Evolutionary conservation across 331 rosid genomes (phyloP).

Genomic region (Acacia concinna): DNA sequence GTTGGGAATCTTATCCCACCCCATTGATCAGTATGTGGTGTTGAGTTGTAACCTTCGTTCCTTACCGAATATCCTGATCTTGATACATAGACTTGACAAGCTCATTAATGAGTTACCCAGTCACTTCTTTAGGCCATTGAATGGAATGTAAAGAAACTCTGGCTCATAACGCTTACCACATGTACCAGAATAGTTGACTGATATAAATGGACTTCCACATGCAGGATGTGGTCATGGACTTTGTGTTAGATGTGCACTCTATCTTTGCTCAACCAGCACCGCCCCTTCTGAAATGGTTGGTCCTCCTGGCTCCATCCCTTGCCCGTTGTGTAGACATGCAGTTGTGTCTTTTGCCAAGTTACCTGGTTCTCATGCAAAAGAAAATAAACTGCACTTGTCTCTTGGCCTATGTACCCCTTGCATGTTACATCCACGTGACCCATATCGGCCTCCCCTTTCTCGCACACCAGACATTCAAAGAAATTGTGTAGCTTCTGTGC

Average conservation of each 20-base stretch:
- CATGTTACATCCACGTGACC: constrained; percentile 69
- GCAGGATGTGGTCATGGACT: constrained; percentile 92
- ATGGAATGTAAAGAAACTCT: neutral
- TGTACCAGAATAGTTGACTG: constrained; percentile 10
- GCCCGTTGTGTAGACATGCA: constrained; percentile 88
- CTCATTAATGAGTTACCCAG: neutral
- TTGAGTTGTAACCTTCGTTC: neutral
- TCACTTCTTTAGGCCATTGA: neutral
- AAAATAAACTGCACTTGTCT: constrained; percentile 57
- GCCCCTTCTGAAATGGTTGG: constrained; percentile 59
- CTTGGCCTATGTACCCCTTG: constrained; percentile 87
- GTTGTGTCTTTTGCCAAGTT: constrained; percentile 75
- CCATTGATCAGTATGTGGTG: neutral
- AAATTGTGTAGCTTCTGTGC: constrained; percentile 73
- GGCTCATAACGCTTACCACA: neutral
- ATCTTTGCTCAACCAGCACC: constrained; percentile 84
- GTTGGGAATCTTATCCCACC: neutral
- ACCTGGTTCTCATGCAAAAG: constrained; percentile 72
- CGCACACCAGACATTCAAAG: constrained; percentile 58
- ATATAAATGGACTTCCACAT: constrained; percentile 29
- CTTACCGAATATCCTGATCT: neutral
- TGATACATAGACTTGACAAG: neutral
- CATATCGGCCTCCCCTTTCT: constrained; percentile 56
- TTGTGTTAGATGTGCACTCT: constrained; percentile 88
- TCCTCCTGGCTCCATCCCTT: constrained; percentile 81